Evolutionary conservation across 371 early-diverging fungal species (phyloP).

Genomic region (Syncephalastrum contaminatum): DNA sequence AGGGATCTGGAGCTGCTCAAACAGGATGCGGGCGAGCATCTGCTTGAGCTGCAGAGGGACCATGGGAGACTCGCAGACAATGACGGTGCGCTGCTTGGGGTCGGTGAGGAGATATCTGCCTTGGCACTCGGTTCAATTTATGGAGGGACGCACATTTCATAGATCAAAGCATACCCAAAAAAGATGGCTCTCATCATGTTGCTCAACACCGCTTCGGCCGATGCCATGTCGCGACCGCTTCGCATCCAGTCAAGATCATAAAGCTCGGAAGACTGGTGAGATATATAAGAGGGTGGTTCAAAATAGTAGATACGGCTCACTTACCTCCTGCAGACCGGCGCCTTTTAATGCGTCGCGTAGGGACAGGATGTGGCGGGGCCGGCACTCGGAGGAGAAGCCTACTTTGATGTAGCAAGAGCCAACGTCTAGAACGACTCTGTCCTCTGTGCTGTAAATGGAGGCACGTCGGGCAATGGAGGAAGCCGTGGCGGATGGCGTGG

Average conservation of each 20-base stretch:
- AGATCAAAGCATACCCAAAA: slow-evolving; percentile 2
- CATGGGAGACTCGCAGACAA: slow-evolving; percentile 69
- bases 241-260: slow-evolving; percentile 59
- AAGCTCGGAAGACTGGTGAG: slow-evolving; percentile 23
- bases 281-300: too few species aligned
- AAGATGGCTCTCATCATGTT: slow-evolving; percentile 3
- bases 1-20: slow-evolving; percentile 67
- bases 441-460: slow-evolving; percentile 57
- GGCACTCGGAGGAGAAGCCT: slow-evolving; percentile 67
- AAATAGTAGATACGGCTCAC: too few species aligned
- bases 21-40: slow-evolving; percentile 61
- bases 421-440: slow-evolving; percentile 75
- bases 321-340: too few species aligned
- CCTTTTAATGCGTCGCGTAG: too few species aligned
- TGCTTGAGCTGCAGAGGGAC: slow-evolving; percentile 61
- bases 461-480: slow-evolving; percentile 17
- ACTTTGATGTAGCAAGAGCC: slow-evolving; percentile 69
- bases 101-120: slow-evolving; percentile 58
- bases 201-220: neutral
- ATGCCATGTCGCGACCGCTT: slow-evolving; percentile 15
- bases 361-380: too few species aligned
- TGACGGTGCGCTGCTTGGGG: slow-evolving; percentile 71
- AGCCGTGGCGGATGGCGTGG: neutral
- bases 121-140: neutral
- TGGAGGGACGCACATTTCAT: neutral